Evolutionary conservation across 805 yeast genomes (phyloP).

Genomic region (Lachancea mirantina): DNA sequence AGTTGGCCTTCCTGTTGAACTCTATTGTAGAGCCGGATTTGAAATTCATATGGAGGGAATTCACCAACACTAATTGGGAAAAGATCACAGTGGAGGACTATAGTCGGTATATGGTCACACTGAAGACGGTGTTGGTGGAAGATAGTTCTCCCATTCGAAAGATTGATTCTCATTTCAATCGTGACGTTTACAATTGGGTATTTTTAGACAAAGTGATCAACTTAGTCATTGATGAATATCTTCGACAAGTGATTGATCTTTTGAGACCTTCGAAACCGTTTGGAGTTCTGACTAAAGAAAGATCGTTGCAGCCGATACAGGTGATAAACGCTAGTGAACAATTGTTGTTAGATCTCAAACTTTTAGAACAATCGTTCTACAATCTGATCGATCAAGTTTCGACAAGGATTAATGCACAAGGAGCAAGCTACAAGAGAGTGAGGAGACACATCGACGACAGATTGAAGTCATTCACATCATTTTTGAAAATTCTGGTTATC

Average conservation of each 20-base stretch:
- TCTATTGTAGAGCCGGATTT: slow-evolving; percentile 53
- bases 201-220: slow-evolving; percentile 75
- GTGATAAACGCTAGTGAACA: slow-evolving; percentile 62
- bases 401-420: slow-evolving; percentile 12
- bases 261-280: slow-evolving; percentile 59
- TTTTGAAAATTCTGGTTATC: slow-evolving; percentile 23
- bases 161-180: slow-evolving; percentile 52
- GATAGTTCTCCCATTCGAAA: slow-evolving; percentile 32
- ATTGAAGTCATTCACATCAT: slow-evolving; percentile 14
- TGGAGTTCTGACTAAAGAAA: slow-evolving; percentile 21
- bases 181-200: slow-evolving; percentile 65
- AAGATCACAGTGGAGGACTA: slow-evolving; percentile 60
- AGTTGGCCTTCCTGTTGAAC: slow-evolving; percentile 47
- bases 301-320: slow-evolving; percentile 17
- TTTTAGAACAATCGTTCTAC: slow-evolving; percentile 48
- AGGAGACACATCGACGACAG: slow-evolving; percentile 22
- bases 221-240: slow-evolving; percentile 45
- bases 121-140: slow-evolving; percentile 41
- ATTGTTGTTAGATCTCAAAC: slow-evolving; percentile 62
- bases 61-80: slow-evolving; percentile 71
- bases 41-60: slow-evolving; percentile 75
- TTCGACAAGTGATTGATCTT: slow-evolving; percentile 49
- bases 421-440: slow-evolving; percentile 21
- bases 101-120: slow-evolving; percentile 59
- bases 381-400: slow-evolving; percentile 17